Evolutionary conservation across 371 early-diverging fungal species (phyloP).

Genomic region (Actinomortierella wolfii): DNA sequence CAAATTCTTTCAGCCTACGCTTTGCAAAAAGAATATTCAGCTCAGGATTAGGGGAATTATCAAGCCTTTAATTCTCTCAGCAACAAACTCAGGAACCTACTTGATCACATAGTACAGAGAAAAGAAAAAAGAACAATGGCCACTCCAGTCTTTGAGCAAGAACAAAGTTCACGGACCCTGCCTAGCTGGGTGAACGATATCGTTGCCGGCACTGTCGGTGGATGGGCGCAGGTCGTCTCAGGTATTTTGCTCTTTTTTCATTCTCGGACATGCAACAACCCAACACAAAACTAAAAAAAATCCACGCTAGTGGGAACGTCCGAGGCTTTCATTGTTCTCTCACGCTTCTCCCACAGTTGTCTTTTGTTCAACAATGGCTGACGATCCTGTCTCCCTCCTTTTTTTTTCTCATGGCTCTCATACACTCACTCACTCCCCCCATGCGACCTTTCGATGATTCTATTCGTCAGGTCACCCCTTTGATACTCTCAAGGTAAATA

Average conservation of each 20-base stretch:
- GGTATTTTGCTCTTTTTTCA: constrained; percentile 50
- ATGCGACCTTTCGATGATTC: neutral
- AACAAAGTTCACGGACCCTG: constrained; percentile 3
- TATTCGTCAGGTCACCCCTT: constrained; percentile 68
- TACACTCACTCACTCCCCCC: constrained; percentile 4
- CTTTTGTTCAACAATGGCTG: neutral
- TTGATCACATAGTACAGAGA: no score
- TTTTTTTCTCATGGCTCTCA: neutral
- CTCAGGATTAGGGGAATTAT: no score
- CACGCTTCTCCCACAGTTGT: neutral
- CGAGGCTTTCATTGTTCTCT: neutral
- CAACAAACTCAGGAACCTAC: no score
- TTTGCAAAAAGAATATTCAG: no score
- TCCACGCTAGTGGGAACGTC: neutral
- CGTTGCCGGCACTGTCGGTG: constrained; percentile 85
- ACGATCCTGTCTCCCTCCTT: neutral
- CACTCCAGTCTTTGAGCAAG: no score
- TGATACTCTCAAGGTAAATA: constrained; percentile 72
- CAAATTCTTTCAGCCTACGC: no score
- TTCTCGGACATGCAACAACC: neutral
- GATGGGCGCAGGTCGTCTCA: constrained; percentile 85
- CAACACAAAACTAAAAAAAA: neutral
- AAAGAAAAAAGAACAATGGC: no score
- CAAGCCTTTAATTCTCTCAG: no score
- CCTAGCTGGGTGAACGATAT: constrained; percentile 56